Evolutionary conservation across 2,329 filamentous ascomycete species (phyloP), one percentile per base, ranked within the genome.

Genomic region (Phialophora verrucosa): DNA sequence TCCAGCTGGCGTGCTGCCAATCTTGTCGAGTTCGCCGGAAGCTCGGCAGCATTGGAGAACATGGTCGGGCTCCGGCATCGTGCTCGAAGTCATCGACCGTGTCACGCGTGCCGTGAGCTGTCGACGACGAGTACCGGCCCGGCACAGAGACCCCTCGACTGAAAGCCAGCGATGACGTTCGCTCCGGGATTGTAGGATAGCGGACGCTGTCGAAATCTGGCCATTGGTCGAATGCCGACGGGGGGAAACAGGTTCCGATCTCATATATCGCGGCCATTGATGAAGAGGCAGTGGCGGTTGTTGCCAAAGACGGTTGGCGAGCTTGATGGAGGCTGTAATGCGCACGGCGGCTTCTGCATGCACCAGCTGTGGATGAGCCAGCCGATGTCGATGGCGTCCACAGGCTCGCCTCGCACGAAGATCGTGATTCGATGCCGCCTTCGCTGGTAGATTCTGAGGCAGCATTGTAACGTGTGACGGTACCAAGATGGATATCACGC

Each of bases 221-320:
- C 61, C 65, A 64, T 23, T 63, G 60, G 38, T 63, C 64, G 27
- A 56, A 49, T 53, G 23, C n/a, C 38, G 57, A 59, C 7, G 35
- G 57, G 8, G 31, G 35, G 25, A 23, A 25, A 23, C 3, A 6
- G 23, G 56, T 12, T 25, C 29, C 49, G 12, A 51, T 17, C 20
- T 23, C 25, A 23, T 27, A 27, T 29, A 49, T 12, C 6, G 32
- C 50, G 25, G 55, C 27, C 35, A 51, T 59, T 14, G 62, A 55
- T 47, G 50, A 50, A 20, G 17, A 14, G 20, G 3, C 4, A 10
- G 49, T 17, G 25, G 49, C 49, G 5, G 25, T 27, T 23, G 23
- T 51, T 12, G 17, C 29, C 29, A 35, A 14, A n/a, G 27, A 55
- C 51, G 8, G 14, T 3, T 25, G 35, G 11, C 23, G 25, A 29